phyloP scores from a whole-genome alignment of 2,329 filamentous ascomycete species.

The Paraphoma sp. region DNA sequence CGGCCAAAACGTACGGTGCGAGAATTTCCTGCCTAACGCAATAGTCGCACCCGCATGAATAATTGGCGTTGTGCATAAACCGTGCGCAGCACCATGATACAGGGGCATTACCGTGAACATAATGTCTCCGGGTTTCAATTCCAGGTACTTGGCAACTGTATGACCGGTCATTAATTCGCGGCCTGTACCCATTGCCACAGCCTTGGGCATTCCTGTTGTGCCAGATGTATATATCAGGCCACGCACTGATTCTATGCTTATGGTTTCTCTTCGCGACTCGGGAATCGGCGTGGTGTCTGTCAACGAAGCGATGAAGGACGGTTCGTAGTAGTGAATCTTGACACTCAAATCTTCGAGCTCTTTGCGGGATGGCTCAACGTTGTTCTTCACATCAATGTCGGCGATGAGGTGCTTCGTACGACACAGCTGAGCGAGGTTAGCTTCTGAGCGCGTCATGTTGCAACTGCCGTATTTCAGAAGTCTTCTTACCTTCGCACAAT shows the following conservation, averaged over 20 bases:
- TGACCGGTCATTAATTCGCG: slow-evolving; percentile 37
- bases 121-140: slow-evolving; percentile 32
- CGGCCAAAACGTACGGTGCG: slow-evolving; percentile 47
- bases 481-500: slow-evolving; percentile 40
- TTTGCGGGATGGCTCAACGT: slow-evolving; percentile 35
- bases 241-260: slow-evolving; percentile 35
- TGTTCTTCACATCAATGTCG: slow-evolving; percentile 59
- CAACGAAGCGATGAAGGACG: slow-evolving; percentile 31
- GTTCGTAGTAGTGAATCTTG: slow-evolving; percentile 39
- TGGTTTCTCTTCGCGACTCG: slow-evolving; percentile 25
- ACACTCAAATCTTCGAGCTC: slow-evolving; percentile 30
- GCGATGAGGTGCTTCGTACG: slow-evolving; percentile 52
- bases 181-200: slow-evolving; percentile 32
- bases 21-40: slow-evolving; percentile 40
- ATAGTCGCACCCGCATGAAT: slow-evolving; percentile 43
- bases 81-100: slow-evolving; percentile 45
- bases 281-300: slow-evolving; percentile 30
- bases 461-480: too few relatives aligned
- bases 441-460: slow-evolving; percentile 14
- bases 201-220: slow-evolving; percentile 46
- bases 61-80: slow-evolving; percentile 34
- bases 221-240: slow-evolving; percentile 46
- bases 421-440: slow-evolving; percentile 60
- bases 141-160: slow-evolving; percentile 29
- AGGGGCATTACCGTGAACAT: slow-evolving; percentile 50